Evolutionary conservation across 345 rosid species (phyloP).

Genomic region (Rhizophora mangle): DNA sequence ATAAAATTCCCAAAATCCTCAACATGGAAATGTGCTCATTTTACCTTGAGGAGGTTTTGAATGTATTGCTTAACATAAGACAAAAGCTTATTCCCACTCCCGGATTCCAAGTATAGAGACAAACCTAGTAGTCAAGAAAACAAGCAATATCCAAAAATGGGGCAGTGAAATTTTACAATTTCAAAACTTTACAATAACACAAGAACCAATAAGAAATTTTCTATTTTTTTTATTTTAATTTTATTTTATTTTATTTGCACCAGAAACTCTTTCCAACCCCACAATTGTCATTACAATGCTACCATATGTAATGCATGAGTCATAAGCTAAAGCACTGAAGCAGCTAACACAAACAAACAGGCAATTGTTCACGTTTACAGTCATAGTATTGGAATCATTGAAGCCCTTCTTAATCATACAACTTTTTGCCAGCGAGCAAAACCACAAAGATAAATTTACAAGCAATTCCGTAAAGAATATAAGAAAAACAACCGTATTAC

Average conservation of each 20-base stretch:
- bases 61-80: conserved; percentile 47
- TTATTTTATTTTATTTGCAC: too few species aligned
- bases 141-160: not conserved
- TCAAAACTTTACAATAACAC: not conserved
- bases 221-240: too few species aligned
- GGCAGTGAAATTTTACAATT: not conserved
- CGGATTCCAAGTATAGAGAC: conserved; percentile 55
- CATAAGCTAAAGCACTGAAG: too few species aligned
- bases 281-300: too few species aligned
- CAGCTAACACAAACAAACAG: too few species aligned
- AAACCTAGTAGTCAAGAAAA: conserved; percentile 42
- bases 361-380: too few species aligned
- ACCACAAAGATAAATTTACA: not conserved
- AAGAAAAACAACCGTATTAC: conserved; percentile 20
- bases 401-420: not conserved
- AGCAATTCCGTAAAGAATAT: not conserved
- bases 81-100: conserved; percentile 67
- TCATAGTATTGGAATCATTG: not conserved
- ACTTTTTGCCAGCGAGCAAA: not conserved
- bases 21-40: not conserved
- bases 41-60: conserved; percentile 62
- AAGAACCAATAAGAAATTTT: too few species aligned
- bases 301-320: too few species aligned
- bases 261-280: too few species aligned
- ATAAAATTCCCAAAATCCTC: not conserved